Evolutionary conservation across 2,329 filamentous ascomycete genomes (phyloP).

Genomic region (Penicillium aurantiogriseum): DNA sequence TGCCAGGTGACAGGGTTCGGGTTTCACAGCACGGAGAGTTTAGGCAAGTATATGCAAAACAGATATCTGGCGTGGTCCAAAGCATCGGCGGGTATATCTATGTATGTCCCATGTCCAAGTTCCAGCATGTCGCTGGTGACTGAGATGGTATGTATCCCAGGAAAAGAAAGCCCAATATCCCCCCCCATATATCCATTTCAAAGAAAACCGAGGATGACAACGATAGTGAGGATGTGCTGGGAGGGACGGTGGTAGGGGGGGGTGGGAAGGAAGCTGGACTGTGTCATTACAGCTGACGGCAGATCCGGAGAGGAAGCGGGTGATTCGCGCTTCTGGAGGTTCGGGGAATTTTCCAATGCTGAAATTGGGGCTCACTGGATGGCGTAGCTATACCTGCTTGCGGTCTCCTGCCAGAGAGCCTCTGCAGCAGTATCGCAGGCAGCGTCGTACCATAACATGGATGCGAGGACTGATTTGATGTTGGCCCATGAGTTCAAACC

Average conservation of each 20-base stretch:
- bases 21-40: neutral
- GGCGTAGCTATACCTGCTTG: neutral
- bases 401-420: constrained; percentile 29
- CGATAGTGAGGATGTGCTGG: neutral
- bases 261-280: neutral
- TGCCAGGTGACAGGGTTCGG: neutral
- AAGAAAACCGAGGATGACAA: neutral
- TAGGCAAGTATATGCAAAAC: neutral
- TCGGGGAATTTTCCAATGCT: neutral
- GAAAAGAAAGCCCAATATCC: neutral
- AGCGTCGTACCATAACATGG: constrained; percentile 37
- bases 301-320: neutral
- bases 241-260: neutral
- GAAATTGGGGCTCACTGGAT: neutral
- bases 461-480: constrained; percentile 24
- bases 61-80: neutral
- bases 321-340: neutral
- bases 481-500: constrained; percentile 28
- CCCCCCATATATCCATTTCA: neutral
- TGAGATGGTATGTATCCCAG: neutral
- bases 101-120: neutral
- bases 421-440: constrained; percentile 35
- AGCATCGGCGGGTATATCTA: neutral
- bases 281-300: neutral
- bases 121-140: neutral